These are phyloP conservation scores for Mortierella sp. DNA, from an alignment of 371 early-diverging fungal genomes.

Conservation along the genomic window DNA sequence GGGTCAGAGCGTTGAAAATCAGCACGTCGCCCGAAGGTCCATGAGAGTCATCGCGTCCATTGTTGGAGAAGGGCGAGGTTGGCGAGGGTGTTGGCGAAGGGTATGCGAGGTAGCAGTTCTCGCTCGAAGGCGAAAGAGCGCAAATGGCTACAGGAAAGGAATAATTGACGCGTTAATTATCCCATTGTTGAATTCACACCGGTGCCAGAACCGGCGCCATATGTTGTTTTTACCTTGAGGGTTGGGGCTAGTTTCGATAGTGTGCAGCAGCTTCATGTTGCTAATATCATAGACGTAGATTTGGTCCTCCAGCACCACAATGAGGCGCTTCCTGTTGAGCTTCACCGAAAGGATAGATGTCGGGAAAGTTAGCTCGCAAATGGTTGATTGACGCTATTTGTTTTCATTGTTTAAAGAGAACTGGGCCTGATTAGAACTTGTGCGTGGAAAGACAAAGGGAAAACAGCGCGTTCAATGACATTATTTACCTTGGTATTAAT, in stretches of 20 bases:
- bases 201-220: neutral
- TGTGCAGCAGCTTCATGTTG: constrained; percentile 96
- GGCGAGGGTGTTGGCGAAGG: constrained; percentile 77
- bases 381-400: constrained; percentile 89
- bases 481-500: constrained; percentile 91
- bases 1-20: constrained; percentile 87
- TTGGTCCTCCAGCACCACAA: constrained; percentile 93
- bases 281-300: constrained; percentile 93
- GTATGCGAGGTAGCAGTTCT: constrained; percentile 95
- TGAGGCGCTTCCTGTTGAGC: constrained; percentile 92
- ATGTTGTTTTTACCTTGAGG: constrained; percentile 74
- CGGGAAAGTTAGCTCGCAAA: constrained; percentile 96
- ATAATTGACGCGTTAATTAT: neutral
- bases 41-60: constrained; percentile 47
- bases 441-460: neutral
- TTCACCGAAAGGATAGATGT: constrained; percentile 94
- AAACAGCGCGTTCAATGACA: neutral
- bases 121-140: constrained; percentile 93
- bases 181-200: neutral
- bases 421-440: neutral
- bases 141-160: constrained; percentile 76
- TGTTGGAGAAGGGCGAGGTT: constrained; percentile 63
- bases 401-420: constrained; percentile 34
- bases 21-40: constrained; percentile 85
- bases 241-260: constrained; percentile 94